These are phyloP conservation scores for Aureobasidium namibiae DNA, from an alignment of 2,329 filamentous ascomycete genomes.

Conservation along the genomic window DNA sequence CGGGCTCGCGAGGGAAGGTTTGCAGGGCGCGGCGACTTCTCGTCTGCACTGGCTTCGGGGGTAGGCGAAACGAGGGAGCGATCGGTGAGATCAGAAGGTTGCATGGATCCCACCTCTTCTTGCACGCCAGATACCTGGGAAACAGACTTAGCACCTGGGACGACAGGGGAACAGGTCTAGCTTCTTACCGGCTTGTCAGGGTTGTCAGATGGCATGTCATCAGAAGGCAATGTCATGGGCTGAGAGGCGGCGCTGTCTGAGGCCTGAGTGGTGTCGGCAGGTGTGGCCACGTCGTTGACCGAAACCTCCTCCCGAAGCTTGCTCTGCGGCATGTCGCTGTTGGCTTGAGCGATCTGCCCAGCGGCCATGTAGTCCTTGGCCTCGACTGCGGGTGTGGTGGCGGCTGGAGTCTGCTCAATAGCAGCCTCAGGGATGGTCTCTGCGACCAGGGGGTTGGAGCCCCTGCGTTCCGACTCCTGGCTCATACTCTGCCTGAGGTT, in stretches of 20 bases:
- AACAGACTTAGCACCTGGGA: neutral
- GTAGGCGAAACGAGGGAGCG: slow-evolving; percentile 13
- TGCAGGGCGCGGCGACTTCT: neutral
- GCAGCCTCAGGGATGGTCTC: slow-evolving; percentile 37
- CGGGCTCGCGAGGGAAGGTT: slow-evolving; percentile 13
- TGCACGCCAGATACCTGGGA: slow-evolving; percentile 29
- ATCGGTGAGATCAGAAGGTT: slow-evolving; percentile 17
- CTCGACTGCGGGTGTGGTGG: slow-evolving; percentile 25
- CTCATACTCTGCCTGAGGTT: slow-evolving; percentile 33
- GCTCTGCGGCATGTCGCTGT: slow-evolving; percentile 4
- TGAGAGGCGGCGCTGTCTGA: neutral
- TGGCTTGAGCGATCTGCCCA: slow-evolving; percentile 16
- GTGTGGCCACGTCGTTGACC: neutral
- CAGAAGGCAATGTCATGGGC: slow-evolving; percentile 15
- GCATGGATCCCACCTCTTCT: slow-evolving; percentile 29
- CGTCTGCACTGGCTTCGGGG: neutral
- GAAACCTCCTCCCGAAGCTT: neutral
- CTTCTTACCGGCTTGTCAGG: slow-evolving; percentile 34
- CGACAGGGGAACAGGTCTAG: neutral
- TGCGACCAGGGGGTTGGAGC: slow-evolving; percentile 27
- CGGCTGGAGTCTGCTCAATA: slow-evolving; percentile 28
- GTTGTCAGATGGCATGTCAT: slow-evolving; percentile 27
- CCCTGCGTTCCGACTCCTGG: slow-evolving; percentile 32
- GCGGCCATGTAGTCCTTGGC: slow-evolving; percentile 20
- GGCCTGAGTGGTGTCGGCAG: neutral